A percentile compares a stretch with the other conserved stretches of the same genome.
Evolutionary conservation across 2,329 filamentous ascomycete species (phyloP).

Genomic region (Phoma sp.): DNA sequence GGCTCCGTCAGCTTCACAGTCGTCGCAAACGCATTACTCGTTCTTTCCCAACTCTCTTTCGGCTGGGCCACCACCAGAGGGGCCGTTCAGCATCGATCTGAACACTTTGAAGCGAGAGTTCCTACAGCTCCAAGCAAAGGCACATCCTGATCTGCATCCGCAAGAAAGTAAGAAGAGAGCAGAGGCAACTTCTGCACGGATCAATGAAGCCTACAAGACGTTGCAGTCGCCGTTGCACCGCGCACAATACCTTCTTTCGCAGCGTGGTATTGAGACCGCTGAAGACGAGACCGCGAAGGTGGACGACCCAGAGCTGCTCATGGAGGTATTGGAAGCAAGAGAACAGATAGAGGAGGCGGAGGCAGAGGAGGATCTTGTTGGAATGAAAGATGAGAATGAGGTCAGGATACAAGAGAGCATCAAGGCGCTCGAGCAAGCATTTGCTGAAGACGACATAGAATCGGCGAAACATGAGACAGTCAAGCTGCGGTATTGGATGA

Average conservation of each 20-base stretch:
- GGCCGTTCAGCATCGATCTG: slow-evolving; percentile 77
- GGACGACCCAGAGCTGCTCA: slow-evolving; percentile 75
- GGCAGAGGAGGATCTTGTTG: slow-evolving; percentile 68
- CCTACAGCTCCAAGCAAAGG: slow-evolving; percentile 78
- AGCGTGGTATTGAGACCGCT: slow-evolving; percentile 77
- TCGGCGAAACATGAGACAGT: slow-evolving; percentile 76
- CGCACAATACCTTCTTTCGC: slow-evolving; percentile 83
- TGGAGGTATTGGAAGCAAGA: slow-evolving; percentile 77
- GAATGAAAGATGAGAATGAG: slow-evolving; percentile 71
- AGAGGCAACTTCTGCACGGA: slow-evolving; percentile 78
- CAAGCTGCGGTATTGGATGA: slow-evolving; percentile 86
- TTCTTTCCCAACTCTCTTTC: slow-evolving; percentile 86
- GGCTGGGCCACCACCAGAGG: slow-evolving; percentile 75
- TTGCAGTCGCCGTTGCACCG: slow-evolving; percentile 78
- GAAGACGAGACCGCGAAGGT: slow-evolving; percentile 78
- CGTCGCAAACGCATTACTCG: slow-evolving; percentile 73
- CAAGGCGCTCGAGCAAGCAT: slow-evolving; percentile 66
- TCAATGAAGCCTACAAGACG: slow-evolving; percentile 93
- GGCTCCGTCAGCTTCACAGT: slow-evolving; percentile 13
- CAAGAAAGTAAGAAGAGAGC: slow-evolving; percentile 65
- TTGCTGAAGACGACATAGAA: slow-evolving; percentile 71
- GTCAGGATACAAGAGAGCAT: slow-evolving; percentile 71
- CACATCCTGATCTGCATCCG: slow-evolving; percentile 74
- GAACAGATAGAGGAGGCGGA: slow-evolving; percentile 66
- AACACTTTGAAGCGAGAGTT: slow-evolving; percentile 81